phyloP scores from a whole-genome alignment of 1,139 yeast species.

The Candida sp. region DNA sequence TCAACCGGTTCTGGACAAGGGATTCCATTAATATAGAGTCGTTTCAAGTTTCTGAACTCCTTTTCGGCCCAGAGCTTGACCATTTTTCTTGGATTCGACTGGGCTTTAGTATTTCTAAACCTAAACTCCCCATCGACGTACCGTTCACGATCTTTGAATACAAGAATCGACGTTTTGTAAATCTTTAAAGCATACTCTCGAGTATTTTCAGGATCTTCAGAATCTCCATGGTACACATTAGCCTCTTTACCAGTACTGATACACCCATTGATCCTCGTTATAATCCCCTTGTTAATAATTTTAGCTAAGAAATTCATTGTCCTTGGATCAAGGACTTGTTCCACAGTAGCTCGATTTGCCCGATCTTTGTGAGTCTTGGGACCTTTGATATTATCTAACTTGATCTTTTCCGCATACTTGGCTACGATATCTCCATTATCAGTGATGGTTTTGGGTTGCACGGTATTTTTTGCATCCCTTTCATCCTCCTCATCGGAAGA shows the following conservation, averaged over 20 bases:
- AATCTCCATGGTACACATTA: conserved; percentile 90
- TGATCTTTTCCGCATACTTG: conserved; percentile 61
- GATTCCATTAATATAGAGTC: conserved; percentile 74
- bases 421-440: conserved; percentile 61
- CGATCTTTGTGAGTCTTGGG: conserved; percentile 69
- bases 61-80: conserved; percentile 99
- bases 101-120: conserved; percentile 78
- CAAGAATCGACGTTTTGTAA: conserved; percentile 92
- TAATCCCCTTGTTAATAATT: conserved; percentile 76
- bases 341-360: conserved; percentile 94
- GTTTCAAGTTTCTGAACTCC: conserved; percentile 87
- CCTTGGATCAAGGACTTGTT: conserved; percentile 93
- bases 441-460: conserved; percentile 15
- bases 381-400: conserved; percentile 58
- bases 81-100: conserved; percentile 96
- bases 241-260: conserved; percentile 98
- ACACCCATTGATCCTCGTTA: conserved; percentile 89
- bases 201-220: conserved; percentile 50
- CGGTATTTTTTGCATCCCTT: neutral
- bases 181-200: conserved; percentile 84
- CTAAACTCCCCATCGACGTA: conserved; percentile 97
- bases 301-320: conserved; percentile 82
- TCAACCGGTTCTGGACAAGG: conserved; percentile 94
- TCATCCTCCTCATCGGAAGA: conserved; percentile 8
- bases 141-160: conserved; percentile 92